phyloP scores from a whole-genome alignment of 2,329 filamentous ascomycete genomes.

The Talaromyces amestolkiae region DNA sequence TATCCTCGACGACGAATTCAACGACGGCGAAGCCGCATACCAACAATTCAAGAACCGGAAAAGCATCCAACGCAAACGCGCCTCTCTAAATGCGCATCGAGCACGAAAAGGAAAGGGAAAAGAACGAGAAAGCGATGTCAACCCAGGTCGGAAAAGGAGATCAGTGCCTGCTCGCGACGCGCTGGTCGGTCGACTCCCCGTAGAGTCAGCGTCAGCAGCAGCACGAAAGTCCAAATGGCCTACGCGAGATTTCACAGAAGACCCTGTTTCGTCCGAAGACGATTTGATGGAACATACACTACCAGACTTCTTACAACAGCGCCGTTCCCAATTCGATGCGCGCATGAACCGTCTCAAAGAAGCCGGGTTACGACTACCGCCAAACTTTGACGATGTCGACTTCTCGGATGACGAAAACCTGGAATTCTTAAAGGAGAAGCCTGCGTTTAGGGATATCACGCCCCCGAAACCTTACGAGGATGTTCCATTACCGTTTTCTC shows the following conservation, averaged over 20 bases:
- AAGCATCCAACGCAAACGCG: slow-evolving; percentile 52
- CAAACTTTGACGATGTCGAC: slow-evolving; percentile 69
- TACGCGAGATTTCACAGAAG: slow-evolving; percentile 35
- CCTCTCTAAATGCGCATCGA: slow-evolving; percentile 48
- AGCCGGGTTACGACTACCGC: slow-evolving; percentile 71
- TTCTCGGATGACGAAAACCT: slow-evolving; percentile 70
- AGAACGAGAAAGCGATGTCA: neutral
- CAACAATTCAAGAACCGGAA: slow-evolving; percentile 63
- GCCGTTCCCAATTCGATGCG: slow-evolving; percentile 68
- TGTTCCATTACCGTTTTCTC: slow-evolving; percentile 70
- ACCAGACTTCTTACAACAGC: slow-evolving; percentile 69
- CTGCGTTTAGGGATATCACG: slow-evolving; percentile 61
- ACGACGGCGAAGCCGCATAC: slow-evolving; percentile 51
- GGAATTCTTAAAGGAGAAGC: slow-evolving; percentile 65
- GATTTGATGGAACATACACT: slow-evolving; percentile 58
- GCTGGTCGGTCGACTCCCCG: slow-evolving; percentile 35
- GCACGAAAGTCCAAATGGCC: slow-evolving; percentile 25
- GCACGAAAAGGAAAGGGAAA: slow-evolving; percentile 16
- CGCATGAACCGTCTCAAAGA: slow-evolving; percentile 60
- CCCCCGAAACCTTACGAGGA: slow-evolving; percentile 71
- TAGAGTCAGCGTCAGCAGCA: slow-evolving; percentile 22
- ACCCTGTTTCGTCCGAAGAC: slow-evolving; percentile 49
- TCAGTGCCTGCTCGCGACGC: slow-evolving; percentile 45
- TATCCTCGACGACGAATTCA: slow-evolving; percentile 35
- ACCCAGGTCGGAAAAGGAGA: slow-evolving; percentile 34